Percentiles rank a stretch among this genome's conserved stretches.
Evolutionary conservation across 768 basidiomycete genomes (phyloP).

Genomic region (Naganishia kalamii): DNA sequence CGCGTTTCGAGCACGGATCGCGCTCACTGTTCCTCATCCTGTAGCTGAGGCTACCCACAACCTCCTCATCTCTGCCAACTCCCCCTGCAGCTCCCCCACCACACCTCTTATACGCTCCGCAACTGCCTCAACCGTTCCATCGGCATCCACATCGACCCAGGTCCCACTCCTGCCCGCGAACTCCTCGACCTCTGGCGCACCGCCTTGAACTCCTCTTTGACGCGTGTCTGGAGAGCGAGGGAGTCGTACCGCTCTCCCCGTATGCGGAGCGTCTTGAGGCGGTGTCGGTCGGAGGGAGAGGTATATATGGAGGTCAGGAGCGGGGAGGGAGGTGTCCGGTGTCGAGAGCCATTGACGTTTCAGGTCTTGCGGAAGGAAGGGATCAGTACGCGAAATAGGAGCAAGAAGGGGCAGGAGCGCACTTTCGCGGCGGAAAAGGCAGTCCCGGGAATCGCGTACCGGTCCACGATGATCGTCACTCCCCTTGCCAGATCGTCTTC

Average conservation of each 20-base stretch:
- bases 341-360: slow-evolving; percentile 75
- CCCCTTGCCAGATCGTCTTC: slow-evolving; percentile 57
- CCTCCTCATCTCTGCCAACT: slow-evolving; percentile 13
- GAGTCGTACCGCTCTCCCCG: slow-evolving; percentile 82
- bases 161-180: slow-evolving; percentile 25
- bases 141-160: slow-evolving; percentile 37
- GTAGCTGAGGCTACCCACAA: slow-evolving; percentile 20
- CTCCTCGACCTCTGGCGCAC: slow-evolving; percentile 32
- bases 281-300: slow-evolving; percentile 68
- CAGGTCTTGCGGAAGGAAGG: slow-evolving; percentile 49
- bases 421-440: slow-evolving; percentile 62
- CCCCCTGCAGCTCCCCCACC: slow-evolving; percentile 19
- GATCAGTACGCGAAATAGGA: not conserved
- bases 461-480: slow-evolving; percentile 74
- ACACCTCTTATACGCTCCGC: slow-evolving; percentile 29
- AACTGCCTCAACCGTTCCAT: slow-evolving; percentile 36
- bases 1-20: no score
- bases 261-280: slow-evolving; percentile 70
- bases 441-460: slow-evolving; percentile 94
- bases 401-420: not conserved
- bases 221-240: slow-evolving; percentile 61
- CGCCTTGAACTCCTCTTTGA: slow-evolving; percentile 33
- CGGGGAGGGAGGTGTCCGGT: slow-evolving; percentile 80
- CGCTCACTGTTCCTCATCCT: no score
- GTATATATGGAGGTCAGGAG: slow-evolving; percentile 81